These are phyloP conservation scores for Oryza glaberrima DNA, from an alignment of 176 grass and related monocot genomes.

Conservation along the genomic window DNA sequence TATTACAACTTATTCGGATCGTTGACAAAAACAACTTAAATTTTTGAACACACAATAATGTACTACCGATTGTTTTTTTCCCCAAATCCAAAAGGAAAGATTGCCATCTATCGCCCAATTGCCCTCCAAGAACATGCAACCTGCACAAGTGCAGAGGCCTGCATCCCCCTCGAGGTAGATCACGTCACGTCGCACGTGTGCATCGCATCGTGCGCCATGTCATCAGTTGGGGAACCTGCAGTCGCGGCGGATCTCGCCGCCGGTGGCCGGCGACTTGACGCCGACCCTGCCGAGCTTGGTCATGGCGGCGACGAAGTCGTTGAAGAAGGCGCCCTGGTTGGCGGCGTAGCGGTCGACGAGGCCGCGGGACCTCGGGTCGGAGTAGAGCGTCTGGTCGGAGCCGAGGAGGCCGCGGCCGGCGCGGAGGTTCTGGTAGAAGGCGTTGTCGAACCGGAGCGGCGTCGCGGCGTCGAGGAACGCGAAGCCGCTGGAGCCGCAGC, in stretches of 20 bases:
- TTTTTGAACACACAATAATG: too few species aligned
- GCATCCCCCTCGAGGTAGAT: not conserved
- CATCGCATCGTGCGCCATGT: not conserved
- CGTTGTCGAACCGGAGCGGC: slow-evolving; percentile 60
- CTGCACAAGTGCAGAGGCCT: not conserved
- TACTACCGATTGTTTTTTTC: not conserved
- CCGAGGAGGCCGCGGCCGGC: slow-evolving; percentile 48
- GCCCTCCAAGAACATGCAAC: not conserved
- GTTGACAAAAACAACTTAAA: not conserved
- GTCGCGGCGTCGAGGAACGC: slow-evolving; percentile 56
- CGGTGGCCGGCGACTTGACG: slow-evolving; percentile 43
- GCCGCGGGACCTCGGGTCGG: slow-evolving; percentile 52
- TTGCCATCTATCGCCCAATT: not conserved
- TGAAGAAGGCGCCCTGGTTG: slow-evolving; percentile 52
- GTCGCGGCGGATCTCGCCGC: slow-evolving; percentile 64
- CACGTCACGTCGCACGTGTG: not conserved
- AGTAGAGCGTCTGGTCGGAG: slow-evolving; percentile 69
- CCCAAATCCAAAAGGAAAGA: not conserved
- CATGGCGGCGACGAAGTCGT: slow-evolving; percentile 50
- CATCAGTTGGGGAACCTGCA: slow-evolving; percentile 55
- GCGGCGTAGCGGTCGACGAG: slow-evolving; percentile 55
- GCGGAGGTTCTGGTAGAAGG: slow-evolving; percentile 62
- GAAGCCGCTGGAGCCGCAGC: slow-evolving; percentile 35
- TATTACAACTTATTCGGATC: not conserved
- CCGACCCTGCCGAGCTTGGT: slow-evolving; percentile 57